Evolutionary conservation across 331 rosid genomes (phyloP).

Genomic region (Phaseolus coccineus): DNA sequence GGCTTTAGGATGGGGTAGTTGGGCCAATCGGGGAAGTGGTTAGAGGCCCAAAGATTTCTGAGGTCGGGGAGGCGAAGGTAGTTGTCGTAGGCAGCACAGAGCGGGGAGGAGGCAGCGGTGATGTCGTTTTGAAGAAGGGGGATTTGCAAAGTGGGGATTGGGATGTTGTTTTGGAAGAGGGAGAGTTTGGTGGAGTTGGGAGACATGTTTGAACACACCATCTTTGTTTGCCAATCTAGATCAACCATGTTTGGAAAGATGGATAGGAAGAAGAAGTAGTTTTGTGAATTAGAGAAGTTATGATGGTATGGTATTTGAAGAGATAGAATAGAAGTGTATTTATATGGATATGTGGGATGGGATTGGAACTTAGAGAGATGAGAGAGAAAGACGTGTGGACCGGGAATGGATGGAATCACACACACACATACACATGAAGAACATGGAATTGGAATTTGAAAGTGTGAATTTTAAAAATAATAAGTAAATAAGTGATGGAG

Average conservation of each 20-base stretch:
- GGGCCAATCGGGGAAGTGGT: slow-evolving; percentile 68
- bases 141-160: slow-evolving; percentile 32
- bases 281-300: neutral
- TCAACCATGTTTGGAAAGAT: slow-evolving; percentile 65
- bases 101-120: slow-evolving; percentile 55
- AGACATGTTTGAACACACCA: slow-evolving; percentile 60
- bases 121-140: slow-evolving; percentile 61
- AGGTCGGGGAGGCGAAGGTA: slow-evolving; percentile 79
- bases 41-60: slow-evolving; percentile 63
- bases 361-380: slow-evolving; percentile 1
- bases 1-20: slow-evolving; percentile 79
- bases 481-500: neutral
- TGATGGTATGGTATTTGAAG: slow-evolving; percentile 7
- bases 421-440: slow-evolving; percentile 11
- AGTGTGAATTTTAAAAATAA: neutral
- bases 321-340: slow-evolving; percentile 45
- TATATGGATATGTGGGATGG: slow-evolving; percentile 47
- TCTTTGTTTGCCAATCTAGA: slow-evolving; percentile 74
- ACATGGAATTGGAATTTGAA: slow-evolving; percentile 53
- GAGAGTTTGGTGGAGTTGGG: slow-evolving; percentile 68
- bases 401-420: neutral
- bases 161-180: slow-evolving; percentile 48
- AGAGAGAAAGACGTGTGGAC: slow-evolving; percentile 77
- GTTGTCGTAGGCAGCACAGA: slow-evolving; percentile 73
- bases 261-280: neutral